Percentiles rank a stretch among this genome's conserved stretches.
phyloP scores from a whole-genome alignment of 1,139 yeast species.

The Yamadazyma aaseri region DNA sequence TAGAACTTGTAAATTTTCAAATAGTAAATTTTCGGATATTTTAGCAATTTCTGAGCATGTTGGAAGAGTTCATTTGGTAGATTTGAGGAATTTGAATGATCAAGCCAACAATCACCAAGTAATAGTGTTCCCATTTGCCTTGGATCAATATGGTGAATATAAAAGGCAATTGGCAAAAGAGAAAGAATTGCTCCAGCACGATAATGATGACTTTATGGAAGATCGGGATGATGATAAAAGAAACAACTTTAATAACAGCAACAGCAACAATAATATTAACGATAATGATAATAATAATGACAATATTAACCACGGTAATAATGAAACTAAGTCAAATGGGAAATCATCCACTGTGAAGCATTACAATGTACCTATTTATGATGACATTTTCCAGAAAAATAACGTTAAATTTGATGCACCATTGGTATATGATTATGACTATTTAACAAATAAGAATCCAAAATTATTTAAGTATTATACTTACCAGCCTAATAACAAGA shows the following conservation, averaged over 20 bases:
- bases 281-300: slow-evolving; percentile 1
- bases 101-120: slow-evolving; percentile 58
- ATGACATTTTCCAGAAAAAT: slow-evolving; percentile 9
- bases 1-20: slow-evolving; percentile 68
- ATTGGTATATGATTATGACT: slow-evolving; percentile 45
- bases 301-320: too few relatives aligned
- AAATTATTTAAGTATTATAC: slow-evolving; percentile 38
- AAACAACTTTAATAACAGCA: neutral
- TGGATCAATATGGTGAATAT: slow-evolving; percentile 40
- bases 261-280: neutral
- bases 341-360: slow-evolving; percentile 7
- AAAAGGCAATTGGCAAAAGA: slow-evolving; percentile 13
- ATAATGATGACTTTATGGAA: neutral
- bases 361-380: slow-evolving; percentile 15
- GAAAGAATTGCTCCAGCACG: slow-evolving; percentile 1
- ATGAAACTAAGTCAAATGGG: neutral
- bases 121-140: slow-evolving; percentile 50
- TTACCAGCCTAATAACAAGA: slow-evolving; percentile 20
- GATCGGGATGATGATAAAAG: slow-evolving; percentile 5
- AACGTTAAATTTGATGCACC: slow-evolving; percentile 33
- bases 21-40: slow-evolving; percentile 66
- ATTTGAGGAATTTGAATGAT: slow-evolving; percentile 65
- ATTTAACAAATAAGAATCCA: slow-evolving; percentile 38
- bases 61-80: slow-evolving; percentile 81
- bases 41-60: slow-evolving; percentile 79